Base-by-base conservation (phyloP, 345 rosid genomes). In the Rhodamnia rubescens region DNA sequence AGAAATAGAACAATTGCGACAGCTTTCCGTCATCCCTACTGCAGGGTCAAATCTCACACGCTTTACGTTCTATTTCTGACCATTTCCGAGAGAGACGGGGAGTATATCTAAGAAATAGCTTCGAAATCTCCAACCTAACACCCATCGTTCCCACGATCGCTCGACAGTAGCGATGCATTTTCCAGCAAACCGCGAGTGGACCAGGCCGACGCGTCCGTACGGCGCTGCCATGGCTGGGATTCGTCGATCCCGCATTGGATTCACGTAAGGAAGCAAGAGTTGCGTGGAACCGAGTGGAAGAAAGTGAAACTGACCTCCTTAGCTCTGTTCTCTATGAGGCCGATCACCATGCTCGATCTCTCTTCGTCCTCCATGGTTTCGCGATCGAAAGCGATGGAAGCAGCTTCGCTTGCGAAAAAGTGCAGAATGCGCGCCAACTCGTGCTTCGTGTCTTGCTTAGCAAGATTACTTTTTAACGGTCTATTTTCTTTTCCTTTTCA, bases 241-340 rank as follows among this genome's bases (percentile, higher is more conserved):
- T 49, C 83, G 4, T 44, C 83, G 32, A 49, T 47, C 29, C 54
- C 47, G 32, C 54, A 49, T 47, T 51, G 55, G 47, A 81, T 49
- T 14, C n/a, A 24, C 83, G 6, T 16, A 5, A 8, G 11, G 83
- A 49, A 81, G 24, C 54, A 53, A 80, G 51, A 44, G 53, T 58
- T 27, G 24, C 15, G 44, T 3, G 32, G 15, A 59, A 29, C 26
- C 26, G 84, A 86, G 58, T n/a, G 47, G 80, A 55, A 22, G 81
- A 36, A 50, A 49, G 50, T 49, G 50, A 49, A 11, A 50, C 85
- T 47, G 90, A 92, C 99, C 99, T 97, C 99, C 92, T 95, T 97
- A 74, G 98, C 98, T 91, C 98, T 90, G 92, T 97, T 97, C 92
- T 95, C 98, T 55, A 95, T 97, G 84, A 95, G 92, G 69, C 98